Percentiles rank a stretch among this genome's conserved stretches.
phyloP scores from a whole-genome alignment of 2,329 filamentous ascomycete species.

The Cladophialophora yegresii region DNA sequence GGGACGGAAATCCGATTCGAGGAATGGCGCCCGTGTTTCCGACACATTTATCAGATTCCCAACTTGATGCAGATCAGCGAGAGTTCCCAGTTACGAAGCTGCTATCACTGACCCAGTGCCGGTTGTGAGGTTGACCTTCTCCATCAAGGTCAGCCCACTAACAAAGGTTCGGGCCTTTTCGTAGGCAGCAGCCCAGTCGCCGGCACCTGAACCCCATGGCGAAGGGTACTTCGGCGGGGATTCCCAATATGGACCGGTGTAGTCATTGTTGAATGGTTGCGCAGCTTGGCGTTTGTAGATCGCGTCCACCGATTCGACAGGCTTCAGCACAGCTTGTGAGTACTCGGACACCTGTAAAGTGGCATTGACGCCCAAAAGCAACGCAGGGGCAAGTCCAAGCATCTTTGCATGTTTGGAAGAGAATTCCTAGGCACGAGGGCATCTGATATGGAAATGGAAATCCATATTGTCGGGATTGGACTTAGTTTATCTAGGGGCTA shows the following conservation, averaged over 20 bases:
- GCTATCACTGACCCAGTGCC: slow-evolving; percentile 70
- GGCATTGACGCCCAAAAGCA: slow-evolving; percentile 26
- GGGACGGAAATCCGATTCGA: slow-evolving; percentile 64
- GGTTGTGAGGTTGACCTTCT: slow-evolving; percentile 95
- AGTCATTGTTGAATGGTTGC: slow-evolving; percentile 32
- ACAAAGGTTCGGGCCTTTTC: slow-evolving; percentile 75
- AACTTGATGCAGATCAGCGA: slow-evolving; percentile 48
- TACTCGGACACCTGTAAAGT: slow-evolving; percentile 23
- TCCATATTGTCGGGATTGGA: slow-evolving; percentile 2
- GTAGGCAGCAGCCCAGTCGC: slow-evolving; percentile 76
- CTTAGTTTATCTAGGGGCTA: slow-evolving; percentile 3
- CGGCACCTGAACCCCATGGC: slow-evolving; percentile 77
- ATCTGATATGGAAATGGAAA: slow-evolving; percentile 3
- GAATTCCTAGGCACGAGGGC: neutral
- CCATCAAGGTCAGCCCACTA: slow-evolving; percentile 74
- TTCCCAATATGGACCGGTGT: slow-evolving; percentile 39
- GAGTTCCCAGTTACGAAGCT: slow-evolving; percentile 1
- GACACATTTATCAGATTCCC: slow-evolving; percentile 72
- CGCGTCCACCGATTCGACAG: slow-evolving; percentile 28
- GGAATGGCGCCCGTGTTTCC: slow-evolving; percentile 63
- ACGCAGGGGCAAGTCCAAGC: slow-evolving; percentile 21
- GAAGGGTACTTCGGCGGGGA: slow-evolving; percentile 77
- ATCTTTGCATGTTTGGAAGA: slow-evolving; percentile 12
- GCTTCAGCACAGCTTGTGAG: slow-evolving; percentile 31
- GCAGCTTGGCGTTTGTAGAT: slow-evolving; percentile 29